Base-by-base conservation (phyloP, 192 early-diverging fungal genomes). In the Coemansia sp. region DNA sequence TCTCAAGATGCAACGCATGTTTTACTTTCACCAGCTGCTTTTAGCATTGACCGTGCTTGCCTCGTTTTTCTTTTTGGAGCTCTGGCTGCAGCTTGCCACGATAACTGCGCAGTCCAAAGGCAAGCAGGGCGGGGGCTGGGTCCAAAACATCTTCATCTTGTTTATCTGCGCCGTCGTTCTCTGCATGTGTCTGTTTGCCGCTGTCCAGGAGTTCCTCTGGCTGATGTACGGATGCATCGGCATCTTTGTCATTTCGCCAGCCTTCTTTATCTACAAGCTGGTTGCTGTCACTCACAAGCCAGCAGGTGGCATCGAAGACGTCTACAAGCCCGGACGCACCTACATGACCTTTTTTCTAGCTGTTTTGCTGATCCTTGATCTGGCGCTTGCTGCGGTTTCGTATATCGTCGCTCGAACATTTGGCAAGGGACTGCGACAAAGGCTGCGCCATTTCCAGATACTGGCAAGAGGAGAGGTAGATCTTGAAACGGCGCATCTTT, bases 31-130 rank as follows among this genome's bases (percentile, higher is more conserved):
- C 29, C 81, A 75, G 47, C 50, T 78, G 8, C 61, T 82, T 14
- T 16, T 82, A 1, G 58, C 65, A 13, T 60, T 78, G 7, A 60
- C 67, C 0, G 61, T 58, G 23, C 56, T 82, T 20, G 64, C 62
- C n/a, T 58, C 64, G 0, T 71, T 64, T 46, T 57, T 78, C 47
- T 72, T 84, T 50, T 4, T 83, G 8, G 68, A 71, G 34, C 48
- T 77, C 25, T 83, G 68, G 55, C 48, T 81, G 20, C 77, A 74
- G 68, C 86, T 83, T 56, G 72, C 85, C 5, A 82, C 71, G 5
- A 61, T 87, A 24, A 60, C 84, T 18, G 71, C 82, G 10, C 65
- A 58, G 56, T 39, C 61, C 6, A 7, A 61, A 50, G 55, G 62
- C 45, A 13, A 13, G 1, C 60, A 60, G 27, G 51, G 46, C n/a